phyloP scores from a whole-genome alignment of 2,329 filamentous ascomycete genomes.

The Talaromyces sp. region DNA sequence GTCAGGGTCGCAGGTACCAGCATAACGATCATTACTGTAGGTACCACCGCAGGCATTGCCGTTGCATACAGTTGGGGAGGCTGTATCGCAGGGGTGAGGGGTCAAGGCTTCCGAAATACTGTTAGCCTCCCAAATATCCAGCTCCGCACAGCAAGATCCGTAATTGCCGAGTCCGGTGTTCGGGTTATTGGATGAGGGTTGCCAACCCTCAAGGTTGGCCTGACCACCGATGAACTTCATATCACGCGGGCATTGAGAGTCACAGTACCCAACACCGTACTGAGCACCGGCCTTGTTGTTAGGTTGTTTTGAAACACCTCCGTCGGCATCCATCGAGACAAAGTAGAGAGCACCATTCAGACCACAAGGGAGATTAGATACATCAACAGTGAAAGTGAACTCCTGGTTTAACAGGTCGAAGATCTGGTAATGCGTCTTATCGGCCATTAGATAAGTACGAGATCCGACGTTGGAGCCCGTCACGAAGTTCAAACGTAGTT shows the following conservation, averaged over 20 bases:
- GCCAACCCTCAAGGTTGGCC: slow-evolving; percentile 54
- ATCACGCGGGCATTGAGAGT: slow-evolving; percentile 53
- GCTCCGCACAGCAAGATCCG: slow-evolving; percentile 62
- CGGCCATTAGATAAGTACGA: slow-evolving; percentile 61
- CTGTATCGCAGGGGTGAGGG: slow-evolving; percentile 57
- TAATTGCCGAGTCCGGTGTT: slow-evolving; percentile 51
- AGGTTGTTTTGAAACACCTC: slow-evolving; percentile 49
- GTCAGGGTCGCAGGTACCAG: slow-evolving; percentile 61
- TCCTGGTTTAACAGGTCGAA: slow-evolving; percentile 63
- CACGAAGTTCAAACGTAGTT: slow-evolving; percentile 47
- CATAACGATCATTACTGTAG: slow-evolving; percentile 52
- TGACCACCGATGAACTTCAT: slow-evolving; percentile 51
- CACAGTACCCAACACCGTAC: slow-evolving; percentile 61
- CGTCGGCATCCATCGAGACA: slow-evolving; percentile 48
- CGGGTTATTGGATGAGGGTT: slow-evolving; percentile 48
- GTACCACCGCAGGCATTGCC: slow-evolving; percentile 51
- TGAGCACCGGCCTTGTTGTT: slow-evolving; percentile 54
- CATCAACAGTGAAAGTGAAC: slow-evolving; percentile 68
- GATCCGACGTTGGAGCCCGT: slow-evolving; percentile 42
- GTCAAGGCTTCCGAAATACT: slow-evolving; percentile 59
- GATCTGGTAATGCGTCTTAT: slow-evolving; percentile 58
- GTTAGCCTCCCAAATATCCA: slow-evolving; percentile 70
- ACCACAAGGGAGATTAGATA: slow-evolving; percentile 63
- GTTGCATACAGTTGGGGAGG: slow-evolving; percentile 49
- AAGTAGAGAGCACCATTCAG: slow-evolving; percentile 68